Evolutionary conservation across 2,329 filamentous ascomycete species (phyloP).

Genomic region (Pseudocercospora eumusae): DNA sequence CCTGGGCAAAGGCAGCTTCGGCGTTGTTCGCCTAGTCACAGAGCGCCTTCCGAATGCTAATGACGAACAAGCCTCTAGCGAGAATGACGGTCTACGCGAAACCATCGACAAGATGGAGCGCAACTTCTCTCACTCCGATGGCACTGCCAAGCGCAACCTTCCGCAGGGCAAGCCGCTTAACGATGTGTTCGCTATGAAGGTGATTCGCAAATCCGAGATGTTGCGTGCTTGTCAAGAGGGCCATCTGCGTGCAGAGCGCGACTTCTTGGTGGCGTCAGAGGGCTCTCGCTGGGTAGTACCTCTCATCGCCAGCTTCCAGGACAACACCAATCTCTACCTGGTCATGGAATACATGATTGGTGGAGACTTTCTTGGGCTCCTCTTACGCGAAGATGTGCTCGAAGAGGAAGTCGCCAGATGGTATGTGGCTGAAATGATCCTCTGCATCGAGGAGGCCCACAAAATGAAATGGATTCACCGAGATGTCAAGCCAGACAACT

Average conservation of each 20-base stretch:
- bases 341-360: constrained; percentile 99
- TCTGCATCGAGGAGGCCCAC: constrained; percentile 92
- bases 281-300: constrained; percentile 90
- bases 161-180: constrained; percentile 42
- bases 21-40: constrained; percentile 81
- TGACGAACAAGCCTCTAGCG: constrained; percentile 39
- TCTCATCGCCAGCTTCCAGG: constrained; percentile 85
- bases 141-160: constrained; percentile 33
- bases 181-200: constrained; percentile 91
- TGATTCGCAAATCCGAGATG: constrained; percentile 93
- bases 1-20: constrained; percentile 91
- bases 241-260: constrained; percentile 84
- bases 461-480: constrained; percentile 87
- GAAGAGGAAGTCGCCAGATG: constrained; percentile 77
- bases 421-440: constrained; percentile 93
- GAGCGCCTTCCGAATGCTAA: constrained; percentile 46
- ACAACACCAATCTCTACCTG: constrained; percentile 78
- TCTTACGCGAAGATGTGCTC: constrained; percentile 82
- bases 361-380: constrained; percentile 84
- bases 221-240: constrained; percentile 87
- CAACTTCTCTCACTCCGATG: constrained; percentile 30
- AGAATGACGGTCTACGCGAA: constrained; percentile 9
- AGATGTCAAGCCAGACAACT: constrained; percentile 97
- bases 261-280: constrained; percentile 86
- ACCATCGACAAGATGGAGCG: constrained; percentile 15